Evolutionary conservation across 495 filamentous ascomycete genomes (phyloP), one percentile per base, ranked within the genome.

Genomic region (Annulohypoxylon nitens): DNA sequence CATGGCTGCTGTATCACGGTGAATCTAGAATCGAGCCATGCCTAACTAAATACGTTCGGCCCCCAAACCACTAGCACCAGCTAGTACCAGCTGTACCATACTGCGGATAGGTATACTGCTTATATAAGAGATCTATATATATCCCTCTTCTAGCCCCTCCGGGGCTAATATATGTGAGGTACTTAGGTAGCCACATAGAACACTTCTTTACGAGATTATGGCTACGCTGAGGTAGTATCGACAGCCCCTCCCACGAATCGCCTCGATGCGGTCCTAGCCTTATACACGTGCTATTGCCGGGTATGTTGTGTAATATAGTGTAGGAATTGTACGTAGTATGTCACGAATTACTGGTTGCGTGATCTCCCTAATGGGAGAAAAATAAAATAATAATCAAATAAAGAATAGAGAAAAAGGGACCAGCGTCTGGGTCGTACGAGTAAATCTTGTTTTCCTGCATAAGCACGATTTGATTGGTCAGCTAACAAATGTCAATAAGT

Each of bases 21-120:
- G 55, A 33, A 59, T 51, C 37, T 57, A 8, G 23, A 7, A 57
- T 47, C 63, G 39, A 26, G 33, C 36, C 51, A 57, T 30, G 33
- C 45, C 33, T 36, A 41, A 43, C 34, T 26, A 39, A 39, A 64
- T 55, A 14, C 5, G 50, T 64, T 20, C 18, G 39, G 41, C 11
- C 60, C 41, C 23, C 9, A 12, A 33, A n/a, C 58, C 23, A 45
- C 30, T 30, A 30, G 3, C 5, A 30, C 30, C 5, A 30, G 30
- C 3, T 30, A 30, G 30, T 30, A 3, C 30, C 30, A 23, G 30
- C 30, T 30, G 30, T 30, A 30, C 30, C 3, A 30, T 30, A 30
- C 30, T 23, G 20, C 30, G 3, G 5, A 4, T 6, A 30, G 39
- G 12, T 20, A 47, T 20, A 12, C 9, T 41, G 36, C 10, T 33